phyloP scores from a whole-genome alignment of 257 asterid species.

The Solanum chmielewskii region DNA sequence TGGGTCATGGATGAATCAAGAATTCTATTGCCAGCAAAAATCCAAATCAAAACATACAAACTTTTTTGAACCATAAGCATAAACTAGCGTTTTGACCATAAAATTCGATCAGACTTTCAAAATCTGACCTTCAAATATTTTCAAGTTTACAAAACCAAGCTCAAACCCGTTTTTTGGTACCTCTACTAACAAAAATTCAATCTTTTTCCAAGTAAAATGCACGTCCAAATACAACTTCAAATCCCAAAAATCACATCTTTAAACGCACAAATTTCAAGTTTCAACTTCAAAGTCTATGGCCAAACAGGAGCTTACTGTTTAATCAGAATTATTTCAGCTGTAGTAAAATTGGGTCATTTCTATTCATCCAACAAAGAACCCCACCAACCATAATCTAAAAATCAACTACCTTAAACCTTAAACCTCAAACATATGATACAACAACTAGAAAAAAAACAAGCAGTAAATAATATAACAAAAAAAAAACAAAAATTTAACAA shows the following conservation, averaged over 20 bases:
- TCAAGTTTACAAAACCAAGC: neutral
- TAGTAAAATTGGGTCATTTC: neutral
- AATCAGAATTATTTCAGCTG: neutral
- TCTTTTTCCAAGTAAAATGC: neutral
- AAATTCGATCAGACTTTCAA: neutral
- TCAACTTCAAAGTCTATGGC: neutral
- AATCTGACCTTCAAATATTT: neutral
- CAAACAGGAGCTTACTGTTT: neutral
- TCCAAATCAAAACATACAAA: neutral
- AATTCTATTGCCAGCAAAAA: neutral
- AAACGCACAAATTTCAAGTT: neutral
- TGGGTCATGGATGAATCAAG: neutral
- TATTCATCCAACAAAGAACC: neutral
- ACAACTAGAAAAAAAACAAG: neutral
- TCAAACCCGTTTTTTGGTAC: neutral
- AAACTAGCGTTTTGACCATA: neutral
- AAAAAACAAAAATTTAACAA: neutral
- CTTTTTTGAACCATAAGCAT: neutral
- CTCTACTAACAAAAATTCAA: neutral
- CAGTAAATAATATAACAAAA: neutral
- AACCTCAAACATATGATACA: neutral
- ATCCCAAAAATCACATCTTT: neutral
- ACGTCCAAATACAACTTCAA: neutral
- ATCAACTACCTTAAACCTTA: neutral
- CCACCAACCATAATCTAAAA: neutral